Evolutionary conservation across 148 eudicot species (phyloP), one percentile per base, ranked within the genome.

Genomic region (Fagopyrum esculentum): DNA sequence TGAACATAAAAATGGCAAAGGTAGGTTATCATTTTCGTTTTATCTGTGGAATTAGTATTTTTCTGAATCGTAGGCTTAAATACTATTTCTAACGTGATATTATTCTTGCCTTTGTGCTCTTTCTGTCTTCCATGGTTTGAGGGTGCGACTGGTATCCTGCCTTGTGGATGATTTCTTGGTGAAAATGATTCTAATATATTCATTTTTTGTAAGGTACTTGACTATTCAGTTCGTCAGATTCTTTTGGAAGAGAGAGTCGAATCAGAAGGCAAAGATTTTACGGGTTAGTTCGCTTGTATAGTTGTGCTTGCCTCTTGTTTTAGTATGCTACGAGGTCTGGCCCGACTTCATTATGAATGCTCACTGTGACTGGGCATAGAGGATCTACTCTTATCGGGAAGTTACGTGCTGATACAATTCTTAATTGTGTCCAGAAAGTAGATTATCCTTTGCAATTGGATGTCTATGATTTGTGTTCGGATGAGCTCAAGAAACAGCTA

Each of bases 161-260:
- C 10, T 57, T 57, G 4, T 19, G 35, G 30, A 26, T 19, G 30
- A 57, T 61, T 26, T 61, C 68, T 61, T 4, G 9, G 43, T 66
- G 46, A 66, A 66, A 13, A 15, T 13, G 17, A 8, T 66, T 9
- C 19, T 66, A 66, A 43, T 66, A 43, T 66, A 35, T 45, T 40
- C 10, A 40, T 43, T 26, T 74, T 74, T 59, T 77, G 52, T 54
- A 74, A 95, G 98, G 82, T 95, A 92, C 85, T 80, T 92, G 87
- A 90, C 98, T 68, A 83, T 95, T 80, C 98, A 95, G 75, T 95
- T 95, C 82, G 98, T 95, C 51, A 89, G 98, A 1, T 95, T 95
- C 85, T 95, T 95, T 85, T 92, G 98, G 98, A 95, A 95, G 86
- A 87, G 98, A 81, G 98, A 95, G 83, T 89, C 98, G 46, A 95